Conservation (phyloP, 176 grass and related monocot species). For the sorghum (Sorghum bicolor) region DNA sequence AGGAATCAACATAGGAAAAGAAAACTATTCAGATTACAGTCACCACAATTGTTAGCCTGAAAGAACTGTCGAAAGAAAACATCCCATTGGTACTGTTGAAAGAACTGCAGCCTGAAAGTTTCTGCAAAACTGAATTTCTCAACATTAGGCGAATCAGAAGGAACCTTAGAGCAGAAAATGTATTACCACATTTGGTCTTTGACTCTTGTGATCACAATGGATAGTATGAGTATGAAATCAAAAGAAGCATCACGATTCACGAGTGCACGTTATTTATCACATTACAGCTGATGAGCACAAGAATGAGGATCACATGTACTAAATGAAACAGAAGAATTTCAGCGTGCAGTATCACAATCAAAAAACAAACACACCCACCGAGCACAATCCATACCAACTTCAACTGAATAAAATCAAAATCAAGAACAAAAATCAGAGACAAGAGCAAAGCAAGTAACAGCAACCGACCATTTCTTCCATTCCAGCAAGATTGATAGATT, state of each 20-base stretch:
- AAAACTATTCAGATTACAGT: no score
- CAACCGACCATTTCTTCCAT: not conserved
- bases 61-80: no score
- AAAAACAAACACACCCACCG: not conserved
- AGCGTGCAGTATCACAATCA: not conserved
- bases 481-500: slow-evolving; percentile 15
- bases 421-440: not conserved
- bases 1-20: no score
- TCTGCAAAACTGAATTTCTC: no score
- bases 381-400: not conserved
- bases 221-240: not conserved
- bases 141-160: no score
- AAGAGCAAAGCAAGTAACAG: not conserved
- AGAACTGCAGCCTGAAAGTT: no score
- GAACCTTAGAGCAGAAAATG: no score
- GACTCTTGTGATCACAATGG: no score
- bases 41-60: no score
- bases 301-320: not conserved
- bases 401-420: not conserved
- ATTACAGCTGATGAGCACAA: not conserved
- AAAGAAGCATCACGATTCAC: no score
- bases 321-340: not conserved
- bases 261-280: no score
- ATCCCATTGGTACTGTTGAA: no score
- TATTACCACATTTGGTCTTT: not conserved